Base-by-base conservation (phyloP, 352 stramenopile genomes). In the Pythium biforme region DNA sequence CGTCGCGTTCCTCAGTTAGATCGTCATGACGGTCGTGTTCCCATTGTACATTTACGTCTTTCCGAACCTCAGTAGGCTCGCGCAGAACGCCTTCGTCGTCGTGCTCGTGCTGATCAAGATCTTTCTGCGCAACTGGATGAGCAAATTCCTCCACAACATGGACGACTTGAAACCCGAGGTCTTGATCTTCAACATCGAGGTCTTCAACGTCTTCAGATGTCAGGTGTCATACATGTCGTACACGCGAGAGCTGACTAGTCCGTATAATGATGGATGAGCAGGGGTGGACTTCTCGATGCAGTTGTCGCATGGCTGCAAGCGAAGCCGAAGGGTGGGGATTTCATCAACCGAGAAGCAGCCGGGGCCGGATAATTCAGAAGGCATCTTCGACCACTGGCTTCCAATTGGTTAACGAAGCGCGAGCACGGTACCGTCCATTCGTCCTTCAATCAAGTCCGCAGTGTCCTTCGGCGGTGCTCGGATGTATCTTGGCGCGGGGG, bases 131-230 rank as follows among this genome's bases (percentile, higher is more conserved):
- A 84, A 84, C 55, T 66, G 51, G 60, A 75, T 72, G n/a, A n/a
- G n/a, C n/a, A n/a, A n/a, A n/a, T n/a, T n/a, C n/a, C n/a, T n/a
- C n/a, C n/a, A n/a, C n/a, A n/a, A n/a, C n/a, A n/a, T n/a, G n/a
- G n/a, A n/a, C n/a, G n/a, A n/a, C n/a, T n/a, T n/a, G n/a, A 78
- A 81, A 31, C 72, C 74, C 4, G 66, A 83, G 59, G 60, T 67
- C 1, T 64, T 81, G 0, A 81, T 79, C 39, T 78, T 86, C 56
- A 78, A 80, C 27, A 68, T 78, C 8, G 70, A n/a, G n/a, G n/a
- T n/a, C n/a, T n/a, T n/a, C n/a, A n/a, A 86, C n/a, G 55, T 86
- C 46, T 83, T 83, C 54, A 68, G 80, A 50, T 63, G n/a, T n/a
- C n/a, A n/a, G n/a, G n/a, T 73, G 37, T 52, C 83, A 3, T 81